Evolutionary conservation across 2,329 filamentous ascomycete genomes (phyloP).

Genomic region (Colletotrichum tropicicola): DNA sequence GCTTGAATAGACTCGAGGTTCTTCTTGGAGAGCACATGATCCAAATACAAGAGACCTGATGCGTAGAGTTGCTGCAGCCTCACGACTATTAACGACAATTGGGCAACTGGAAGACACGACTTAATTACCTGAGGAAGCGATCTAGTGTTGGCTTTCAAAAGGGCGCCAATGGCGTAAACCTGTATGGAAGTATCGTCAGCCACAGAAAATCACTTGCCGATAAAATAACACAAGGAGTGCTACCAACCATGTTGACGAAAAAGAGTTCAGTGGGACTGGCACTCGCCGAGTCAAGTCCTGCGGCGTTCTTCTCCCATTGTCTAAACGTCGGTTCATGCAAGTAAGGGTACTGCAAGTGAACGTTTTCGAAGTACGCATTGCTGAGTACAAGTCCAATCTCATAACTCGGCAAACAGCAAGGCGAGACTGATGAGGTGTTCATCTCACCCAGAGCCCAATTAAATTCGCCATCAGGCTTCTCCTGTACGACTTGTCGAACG

Average conservation of each 20-base stretch:
- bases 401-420: constrained; percentile 4
- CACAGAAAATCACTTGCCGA: too few relatives aligned
- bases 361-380: constrained; percentile 45
- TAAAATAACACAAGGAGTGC: too few relatives aligned
- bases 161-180: constrained; percentile 30
- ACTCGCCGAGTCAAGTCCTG: background rate
- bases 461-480: background rate
- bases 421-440: background rate
- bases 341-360: constrained; percentile 48
- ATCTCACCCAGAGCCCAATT: background rate
- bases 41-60: constrained; percentile 31
- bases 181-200: too few relatives aligned
- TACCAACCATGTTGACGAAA: constrained; percentile 34
- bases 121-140: constrained; percentile 26
- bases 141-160: constrained; percentile 7
- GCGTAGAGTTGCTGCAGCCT: constrained; percentile 33
- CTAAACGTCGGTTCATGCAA: constrained; percentile 44
- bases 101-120: background rate
- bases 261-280: constrained; percentile 3
- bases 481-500: background rate
- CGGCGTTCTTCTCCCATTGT: constrained; percentile 38
- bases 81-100: background rate
- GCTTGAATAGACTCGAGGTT: constrained; percentile 39
- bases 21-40: constrained; percentile 30
- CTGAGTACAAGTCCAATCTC: constrained; percentile 26